Evolutionary conservation across 1,284 basidiomycete species (phyloP).

Genomic region (Phellopilus nigrolimitatus): DNA sequence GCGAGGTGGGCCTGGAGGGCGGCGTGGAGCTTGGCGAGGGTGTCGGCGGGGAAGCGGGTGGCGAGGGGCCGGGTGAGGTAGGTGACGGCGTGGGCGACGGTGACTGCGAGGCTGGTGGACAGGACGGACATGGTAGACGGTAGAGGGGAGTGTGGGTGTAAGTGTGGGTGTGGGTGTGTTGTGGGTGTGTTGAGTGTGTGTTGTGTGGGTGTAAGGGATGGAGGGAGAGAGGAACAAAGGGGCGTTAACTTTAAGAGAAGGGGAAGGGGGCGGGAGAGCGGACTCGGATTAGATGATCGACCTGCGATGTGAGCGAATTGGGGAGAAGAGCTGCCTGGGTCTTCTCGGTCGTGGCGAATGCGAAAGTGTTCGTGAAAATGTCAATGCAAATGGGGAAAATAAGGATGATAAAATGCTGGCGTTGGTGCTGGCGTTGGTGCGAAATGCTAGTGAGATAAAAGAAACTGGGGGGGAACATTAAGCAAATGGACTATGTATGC

Average conservation of each 20-base stretch:
- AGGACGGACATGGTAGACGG: slow-evolving; percentile 29
- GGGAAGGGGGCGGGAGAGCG: not conserved
- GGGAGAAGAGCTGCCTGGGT: slow-evolving; percentile 23
- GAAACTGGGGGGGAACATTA: not conserved
- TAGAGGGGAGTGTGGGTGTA: slow-evolving; percentile 36
- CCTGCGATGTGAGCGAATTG: slow-evolving; percentile 54
- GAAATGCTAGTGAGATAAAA: not conserved
- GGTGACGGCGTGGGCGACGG: slow-evolving; percentile 65
- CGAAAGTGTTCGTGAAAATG: no score
- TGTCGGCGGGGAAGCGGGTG: slow-evolving; percentile 36
- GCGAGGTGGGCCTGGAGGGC: slow-evolving; percentile 67
- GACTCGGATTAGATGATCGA: slow-evolving; percentile 42
- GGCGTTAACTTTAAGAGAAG: slow-evolving; percentile 11
- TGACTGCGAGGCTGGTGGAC: slow-evolving; percentile 52
- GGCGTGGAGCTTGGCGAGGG: slow-evolving; percentile 61
- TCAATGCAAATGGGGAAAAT: no score
- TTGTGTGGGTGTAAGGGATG: not conserved
- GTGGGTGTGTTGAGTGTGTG: slow-evolving; percentile 23
- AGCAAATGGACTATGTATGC: no score
- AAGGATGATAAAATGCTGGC: no score
- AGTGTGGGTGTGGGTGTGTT: slow-evolving; percentile 21
- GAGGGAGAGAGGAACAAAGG: slow-evolving; percentile 27
- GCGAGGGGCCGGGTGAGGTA: slow-evolving; percentile 65
- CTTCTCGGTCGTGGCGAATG: no score
- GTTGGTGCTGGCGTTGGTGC: slow-evolving; percentile 18